These are phyloP conservation scores for Peltaster fructicola DNA, from an alignment of 2,329 filamentous ascomycete species.

Conservation along the genomic window DNA sequence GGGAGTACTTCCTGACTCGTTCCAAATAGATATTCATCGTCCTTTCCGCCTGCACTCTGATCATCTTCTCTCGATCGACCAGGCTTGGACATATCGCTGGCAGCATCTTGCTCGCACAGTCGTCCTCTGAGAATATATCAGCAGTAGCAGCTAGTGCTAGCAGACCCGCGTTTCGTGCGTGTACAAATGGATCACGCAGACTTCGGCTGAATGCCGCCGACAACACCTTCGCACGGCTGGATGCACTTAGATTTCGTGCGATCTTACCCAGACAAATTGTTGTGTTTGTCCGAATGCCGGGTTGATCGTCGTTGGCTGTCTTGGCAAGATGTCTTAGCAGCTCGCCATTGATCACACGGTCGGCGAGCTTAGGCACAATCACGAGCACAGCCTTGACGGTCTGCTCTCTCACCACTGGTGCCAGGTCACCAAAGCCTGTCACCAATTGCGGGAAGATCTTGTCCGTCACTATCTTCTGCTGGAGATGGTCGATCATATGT, in stretches of 20 bases:
- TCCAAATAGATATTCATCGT: slow-evolving; percentile 74
- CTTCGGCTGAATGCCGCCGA: slow-evolving; percentile 83
- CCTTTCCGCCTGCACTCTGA: slow-evolving; percentile 82
- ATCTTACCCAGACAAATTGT: slow-evolving; percentile 97
- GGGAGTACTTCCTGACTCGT: slow-evolving; percentile 61
- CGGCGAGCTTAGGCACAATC: slow-evolving; percentile 75
- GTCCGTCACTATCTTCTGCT: slow-evolving; percentile 81
- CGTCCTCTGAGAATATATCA: slow-evolving; percentile 77
- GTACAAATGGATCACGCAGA: slow-evolving; percentile 82
- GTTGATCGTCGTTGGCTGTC: slow-evolving; percentile 93
- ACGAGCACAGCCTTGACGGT: slow-evolving; percentile 86
- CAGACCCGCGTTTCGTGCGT: slow-evolving; percentile 76
- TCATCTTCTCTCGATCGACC: slow-evolving; percentile 86
- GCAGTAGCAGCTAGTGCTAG: slow-evolving; percentile 71
- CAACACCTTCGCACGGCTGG: slow-evolving; percentile 70
- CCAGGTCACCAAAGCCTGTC: slow-evolving; percentile 85
- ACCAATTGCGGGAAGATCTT: slow-evolving; percentile 94
- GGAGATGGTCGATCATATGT: slow-evolving; percentile 74
- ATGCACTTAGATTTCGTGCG: slow-evolving; percentile 63
- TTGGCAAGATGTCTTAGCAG: slow-evolving; percentile 80
- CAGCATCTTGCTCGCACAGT: slow-evolving; percentile 67
- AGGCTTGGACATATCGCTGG: slow-evolving; percentile 70
- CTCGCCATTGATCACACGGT: slow-evolving; percentile 85
- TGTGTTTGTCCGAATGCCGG: slow-evolving; percentile 92
- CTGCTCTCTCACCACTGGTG: slow-evolving; percentile 83